Evolutionary conservation across 2,329 filamentous ascomycete genomes (phyloP).

Genomic region (Colletotrichum nymphaeae): DNA sequence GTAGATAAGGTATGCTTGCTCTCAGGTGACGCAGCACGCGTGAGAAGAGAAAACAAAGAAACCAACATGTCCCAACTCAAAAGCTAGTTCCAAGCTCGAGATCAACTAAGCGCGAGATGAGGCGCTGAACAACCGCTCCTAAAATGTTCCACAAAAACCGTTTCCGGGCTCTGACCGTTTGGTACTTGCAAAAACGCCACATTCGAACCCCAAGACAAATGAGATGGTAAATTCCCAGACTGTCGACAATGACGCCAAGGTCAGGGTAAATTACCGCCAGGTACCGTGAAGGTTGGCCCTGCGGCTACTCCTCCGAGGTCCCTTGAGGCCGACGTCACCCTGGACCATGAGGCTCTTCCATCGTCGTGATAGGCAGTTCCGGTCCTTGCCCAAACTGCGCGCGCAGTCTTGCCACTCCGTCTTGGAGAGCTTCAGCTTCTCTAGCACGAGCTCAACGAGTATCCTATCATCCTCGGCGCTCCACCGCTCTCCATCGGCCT

Average conservation of each 20-base stretch:
- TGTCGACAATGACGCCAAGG: background rate
- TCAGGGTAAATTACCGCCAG: constrained; percentile 57
- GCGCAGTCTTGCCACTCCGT: constrained; percentile 77
- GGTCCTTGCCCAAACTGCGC: constrained; percentile 70
- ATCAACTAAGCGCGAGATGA: background rate
- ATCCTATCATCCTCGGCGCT: constrained; percentile 72
- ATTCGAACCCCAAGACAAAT: background rate
- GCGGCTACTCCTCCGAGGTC: constrained; percentile 49
- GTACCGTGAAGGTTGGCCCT: constrained; percentile 64
- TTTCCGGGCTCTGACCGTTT: background rate
- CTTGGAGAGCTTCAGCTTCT: constrained; percentile 73
- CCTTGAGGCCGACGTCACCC: constrained; percentile 70
- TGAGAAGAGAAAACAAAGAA: background rate
- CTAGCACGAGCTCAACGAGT: constrained; percentile 74
- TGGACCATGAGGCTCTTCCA: constrained; percentile 72
- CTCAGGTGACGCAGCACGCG: background rate
- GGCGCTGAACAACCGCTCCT: background rate
- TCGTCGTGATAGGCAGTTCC: constrained; percentile 65
- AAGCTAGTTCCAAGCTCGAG: background rate
- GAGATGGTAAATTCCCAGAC: background rate
- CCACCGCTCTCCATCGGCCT: constrained; percentile 64
- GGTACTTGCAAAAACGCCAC: background rate
- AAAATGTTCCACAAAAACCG: background rate
- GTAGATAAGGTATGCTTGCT: background rate
- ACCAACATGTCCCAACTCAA: background rate